Conservation (phyloP, 768 basidiomycete species). For the Russula lepida region DNA sequence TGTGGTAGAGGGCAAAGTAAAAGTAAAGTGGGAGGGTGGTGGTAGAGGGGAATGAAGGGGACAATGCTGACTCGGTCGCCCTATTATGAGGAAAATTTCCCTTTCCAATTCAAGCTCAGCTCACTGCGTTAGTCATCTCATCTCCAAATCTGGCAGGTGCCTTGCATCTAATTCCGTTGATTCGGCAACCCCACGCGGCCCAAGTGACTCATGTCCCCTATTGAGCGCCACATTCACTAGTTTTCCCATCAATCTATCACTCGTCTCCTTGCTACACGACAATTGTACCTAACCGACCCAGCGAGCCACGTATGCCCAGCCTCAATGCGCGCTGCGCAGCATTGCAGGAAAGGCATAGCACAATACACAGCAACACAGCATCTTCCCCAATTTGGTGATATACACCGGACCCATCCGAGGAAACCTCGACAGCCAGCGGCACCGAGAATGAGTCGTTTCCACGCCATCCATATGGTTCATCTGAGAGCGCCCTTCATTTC, state of each 20-base stretch:
- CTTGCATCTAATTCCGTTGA: not conserved
- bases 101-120: constrained; percentile 21
- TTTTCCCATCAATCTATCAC: not conserved
- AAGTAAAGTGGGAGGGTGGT: not conserved
- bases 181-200: not conserved
- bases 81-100: constrained; percentile 16
- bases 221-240: not conserved
- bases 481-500: constrained; percentile 1
- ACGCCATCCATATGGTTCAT: not conserved
- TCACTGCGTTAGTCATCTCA: not conserved
- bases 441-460: constrained; percentile 13
- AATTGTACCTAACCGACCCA: too few species aligned
- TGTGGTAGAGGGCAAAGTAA: not conserved
- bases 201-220: not conserved
- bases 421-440: constrained; percentile 7
- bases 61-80: constrained; percentile 8
- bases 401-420: constrained; percentile 2
- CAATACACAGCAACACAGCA: constrained; percentile 1
- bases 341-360: not conserved
- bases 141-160: not conserved
- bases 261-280: not conserved
- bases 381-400: not conserved
- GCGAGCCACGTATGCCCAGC: not conserved
- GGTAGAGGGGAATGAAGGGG: not conserved
- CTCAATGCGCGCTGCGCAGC: not conserved